A percentile compares a stretch with the other conserved stretches of the same genome.
Conservation (phyloP, 192 early-diverging fungal species). For the Cetraspora pellucida region DNA sequence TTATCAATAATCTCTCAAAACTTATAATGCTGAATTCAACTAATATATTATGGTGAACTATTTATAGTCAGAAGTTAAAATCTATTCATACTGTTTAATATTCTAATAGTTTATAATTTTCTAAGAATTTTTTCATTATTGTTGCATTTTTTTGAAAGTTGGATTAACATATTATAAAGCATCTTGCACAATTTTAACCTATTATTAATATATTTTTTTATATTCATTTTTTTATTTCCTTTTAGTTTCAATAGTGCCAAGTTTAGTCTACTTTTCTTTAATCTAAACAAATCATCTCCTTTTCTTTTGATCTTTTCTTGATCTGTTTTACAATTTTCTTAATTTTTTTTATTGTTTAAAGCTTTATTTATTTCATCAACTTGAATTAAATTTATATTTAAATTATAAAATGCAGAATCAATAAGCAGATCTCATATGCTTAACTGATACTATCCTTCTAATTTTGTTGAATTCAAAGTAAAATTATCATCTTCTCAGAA, state of each 20-base stretch:
- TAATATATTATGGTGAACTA: neutral
- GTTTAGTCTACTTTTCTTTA: constrained; percentile 3
- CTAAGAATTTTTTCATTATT: constrained; percentile 13
- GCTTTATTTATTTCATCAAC: neutral
- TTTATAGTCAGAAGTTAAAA: neutral
- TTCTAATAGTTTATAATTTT: constrained; percentile 4
- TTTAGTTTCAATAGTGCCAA: constrained; percentile 8
- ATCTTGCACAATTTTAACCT: constrained; percentile 24
- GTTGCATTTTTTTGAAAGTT: neutral
- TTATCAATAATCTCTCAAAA: neutral
- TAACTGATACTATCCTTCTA: constrained; percentile 17
- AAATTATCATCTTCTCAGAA: neutral
- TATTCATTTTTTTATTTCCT: neutral
- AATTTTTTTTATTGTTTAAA: constrained; percentile 1
- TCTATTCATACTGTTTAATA: constrained; percentile 16
- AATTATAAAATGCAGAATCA: constrained; percentile 4
- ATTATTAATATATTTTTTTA: constrained; percentile 16
- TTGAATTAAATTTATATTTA: constrained; percentile 5
- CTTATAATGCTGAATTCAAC: neutral
- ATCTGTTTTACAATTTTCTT: neutral
- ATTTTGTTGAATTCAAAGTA: neutral
- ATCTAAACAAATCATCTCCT: constrained; percentile 8
- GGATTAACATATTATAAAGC: neutral
- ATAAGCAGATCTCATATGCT: constrained; percentile 17
- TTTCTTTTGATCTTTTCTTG: constrained; percentile 12